Percentiles rank a stretch among this genome's conserved stretches.
Conservation (phyloP, 2,329 filamentous ascomycete genomes). For the Penicillium verrucosum region DNA sequence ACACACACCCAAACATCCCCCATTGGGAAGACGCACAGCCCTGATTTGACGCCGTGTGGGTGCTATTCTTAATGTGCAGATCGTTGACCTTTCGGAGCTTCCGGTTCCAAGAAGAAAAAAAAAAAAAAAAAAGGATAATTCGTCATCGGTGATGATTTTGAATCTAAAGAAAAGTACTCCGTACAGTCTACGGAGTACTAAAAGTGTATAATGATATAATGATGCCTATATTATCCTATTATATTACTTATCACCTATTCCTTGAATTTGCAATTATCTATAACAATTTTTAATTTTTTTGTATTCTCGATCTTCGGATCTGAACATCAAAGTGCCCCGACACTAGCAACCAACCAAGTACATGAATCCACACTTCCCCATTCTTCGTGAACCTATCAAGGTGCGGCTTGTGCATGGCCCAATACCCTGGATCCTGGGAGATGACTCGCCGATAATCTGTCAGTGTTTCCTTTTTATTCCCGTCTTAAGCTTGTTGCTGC, state of each 20-base stretch:
- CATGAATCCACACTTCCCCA: constrained; percentile 1
- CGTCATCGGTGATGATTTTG: neutral
- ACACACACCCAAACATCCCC: constrained; percentile 1
- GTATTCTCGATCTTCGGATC: constrained; percentile 22
- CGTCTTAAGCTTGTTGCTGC: neutral
- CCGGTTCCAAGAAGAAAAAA: neutral
- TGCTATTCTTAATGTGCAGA: constrained; percentile 23
- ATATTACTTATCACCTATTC: neutral
- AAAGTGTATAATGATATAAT: neutral
- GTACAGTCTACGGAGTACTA: neutral
- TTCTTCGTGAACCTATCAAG: constrained; percentile 21
- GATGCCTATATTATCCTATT: neutral
- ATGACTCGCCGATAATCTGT: constrained; percentile 21
- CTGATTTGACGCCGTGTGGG: constrained; percentile 17
- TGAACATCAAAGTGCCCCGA: constrained; percentile 20
- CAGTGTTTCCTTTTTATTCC: neutral
- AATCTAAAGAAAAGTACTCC: neutral
- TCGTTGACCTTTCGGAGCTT: constrained; percentile 19
- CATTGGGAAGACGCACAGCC: constrained; percentile 10
- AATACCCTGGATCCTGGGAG: constrained; percentile 24
- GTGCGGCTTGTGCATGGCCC: constrained; percentile 21
- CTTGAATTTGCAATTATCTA: neutral
- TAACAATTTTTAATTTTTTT: constrained; percentile 1
- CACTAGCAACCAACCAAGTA: constrained; percentile 18
- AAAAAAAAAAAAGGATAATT: neutral